Percentiles rank a stretch among this genome's conserved stretches.
Evolutionary conservation across 2,329 filamentous ascomycete genomes (phyloP).

Genomic region (Geoglossum cookeanum): DNA sequence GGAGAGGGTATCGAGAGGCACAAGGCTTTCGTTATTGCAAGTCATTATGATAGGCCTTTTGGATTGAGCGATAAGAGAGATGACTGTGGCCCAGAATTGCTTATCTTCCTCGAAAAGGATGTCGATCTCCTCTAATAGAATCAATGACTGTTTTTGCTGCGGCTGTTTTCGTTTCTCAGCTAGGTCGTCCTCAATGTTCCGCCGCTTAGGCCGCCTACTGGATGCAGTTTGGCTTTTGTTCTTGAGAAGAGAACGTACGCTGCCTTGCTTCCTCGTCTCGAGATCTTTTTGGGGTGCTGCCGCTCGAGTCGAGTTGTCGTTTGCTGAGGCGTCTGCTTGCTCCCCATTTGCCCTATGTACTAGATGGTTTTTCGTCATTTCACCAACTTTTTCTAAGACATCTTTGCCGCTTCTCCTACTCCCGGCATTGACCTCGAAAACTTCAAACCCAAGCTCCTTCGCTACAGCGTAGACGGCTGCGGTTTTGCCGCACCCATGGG

Average conservation of each 20-base stretch:
- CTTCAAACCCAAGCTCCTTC: constrained; percentile 76
- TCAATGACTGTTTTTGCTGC: constrained; percentile 76
- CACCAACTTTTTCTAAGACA: constrained; percentile 75
- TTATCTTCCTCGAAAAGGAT: constrained; percentile 89
- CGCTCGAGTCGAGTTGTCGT: constrained; percentile 13
- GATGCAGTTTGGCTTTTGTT: constrained; percentile 22
- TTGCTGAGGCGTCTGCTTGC: constrained; percentile 21
- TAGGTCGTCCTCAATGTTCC: constrained; percentile 11
- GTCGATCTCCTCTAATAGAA: constrained; percentile 86
- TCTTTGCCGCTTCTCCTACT: constrained; percentile 75
- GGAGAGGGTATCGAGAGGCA: constrained; percentile 56
- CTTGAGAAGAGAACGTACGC: constrained; percentile 67
- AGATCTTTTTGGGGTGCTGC: constrained; percentile 34
- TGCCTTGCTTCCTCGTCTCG: constrained; percentile 54
- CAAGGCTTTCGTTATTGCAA: constrained; percentile 74
- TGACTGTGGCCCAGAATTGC: constrained; percentile 76
- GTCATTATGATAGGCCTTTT: constrained; percentile 89
- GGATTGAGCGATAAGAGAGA: constrained; percentile 60
- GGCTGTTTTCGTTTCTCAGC: constrained; percentile 20
- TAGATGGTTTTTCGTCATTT: constrained; percentile 92
- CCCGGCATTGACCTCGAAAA: constrained; percentile 85
- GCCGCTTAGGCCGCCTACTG: constrained; percentile 13
- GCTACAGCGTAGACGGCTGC: constrained; percentile 82
- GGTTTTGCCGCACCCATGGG: constrained; percentile 81
- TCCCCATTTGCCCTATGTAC: constrained; percentile 36